Percentiles rank a stretch among this genome's conserved stretches.
Conservation (phyloP, 176 grass and related monocot genomes). For the Cenchrus purpureus region DNA sequence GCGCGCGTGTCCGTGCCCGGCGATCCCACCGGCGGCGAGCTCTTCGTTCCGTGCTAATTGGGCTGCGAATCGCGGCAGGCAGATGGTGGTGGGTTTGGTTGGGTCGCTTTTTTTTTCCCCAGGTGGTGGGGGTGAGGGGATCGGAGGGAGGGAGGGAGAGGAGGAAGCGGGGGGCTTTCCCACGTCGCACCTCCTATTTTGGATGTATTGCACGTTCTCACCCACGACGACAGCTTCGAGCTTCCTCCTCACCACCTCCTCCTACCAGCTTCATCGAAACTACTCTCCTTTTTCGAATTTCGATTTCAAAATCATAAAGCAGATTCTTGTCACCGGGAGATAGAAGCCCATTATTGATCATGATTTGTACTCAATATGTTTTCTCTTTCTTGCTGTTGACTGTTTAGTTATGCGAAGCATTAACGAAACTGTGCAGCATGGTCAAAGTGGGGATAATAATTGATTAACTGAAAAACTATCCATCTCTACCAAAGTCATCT, state of each 20-base stretch:
- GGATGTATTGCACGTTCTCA: slow-evolving; percentile 44
- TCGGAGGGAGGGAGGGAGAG: background rate
- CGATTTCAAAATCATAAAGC: background rate
- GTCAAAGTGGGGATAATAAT: too few relatives aligned
- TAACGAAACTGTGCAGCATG: too few relatives aligned
- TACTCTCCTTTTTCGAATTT: background rate
- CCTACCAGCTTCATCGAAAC: background rate
- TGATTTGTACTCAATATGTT: too few relatives aligned
- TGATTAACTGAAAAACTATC: too few relatives aligned
- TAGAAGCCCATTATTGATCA: background rate
- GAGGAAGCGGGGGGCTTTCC: slow-evolving; percentile 38
- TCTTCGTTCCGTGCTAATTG: background rate
- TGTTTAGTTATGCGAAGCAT: too few relatives aligned
- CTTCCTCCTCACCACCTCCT: background rate
- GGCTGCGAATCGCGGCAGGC: slow-evolving; percentile 40
- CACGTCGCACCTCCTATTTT: slow-evolving; percentile 45
- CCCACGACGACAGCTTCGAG: slow-evolving; percentile 1
- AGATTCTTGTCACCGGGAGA: too few relatives aligned
- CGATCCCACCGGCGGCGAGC: slow-evolving; percentile 37
- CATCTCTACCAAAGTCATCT: too few relatives aligned
- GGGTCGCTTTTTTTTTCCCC: slow-evolving; percentile 20
- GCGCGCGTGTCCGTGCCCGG: slow-evolving; percentile 8
- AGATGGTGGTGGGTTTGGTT: slow-evolving; percentile 45
- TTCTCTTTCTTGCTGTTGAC: too few relatives aligned
- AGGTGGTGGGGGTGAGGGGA: slow-evolving; percentile 9